A percentile compares a stretch with the other conserved stretches of the same genome.
Conservation (phyloP, 495 filamentous ascomycete species). For the Thermothielavioides terrestris region DNA sequence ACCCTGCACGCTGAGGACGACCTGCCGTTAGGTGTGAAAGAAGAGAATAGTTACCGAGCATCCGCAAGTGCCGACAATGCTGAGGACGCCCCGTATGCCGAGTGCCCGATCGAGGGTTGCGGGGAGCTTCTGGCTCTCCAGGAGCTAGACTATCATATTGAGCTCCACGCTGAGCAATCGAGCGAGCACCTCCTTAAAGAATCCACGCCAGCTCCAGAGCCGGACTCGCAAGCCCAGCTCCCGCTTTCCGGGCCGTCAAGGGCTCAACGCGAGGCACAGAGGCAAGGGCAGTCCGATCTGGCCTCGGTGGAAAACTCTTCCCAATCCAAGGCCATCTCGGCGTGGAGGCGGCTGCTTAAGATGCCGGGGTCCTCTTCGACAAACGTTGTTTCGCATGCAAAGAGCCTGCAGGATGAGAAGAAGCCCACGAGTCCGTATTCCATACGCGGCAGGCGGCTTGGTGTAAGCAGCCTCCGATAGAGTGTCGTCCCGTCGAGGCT, state of each 20-base stretch:
- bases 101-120: slow-evolving; percentile 65
- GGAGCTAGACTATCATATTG: slow-evolving; percentile 63
- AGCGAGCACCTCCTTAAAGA: slow-evolving; percentile 24
- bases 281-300: slow-evolving; percentile 7
- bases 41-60: not conserved
- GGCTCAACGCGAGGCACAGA: slow-evolving; percentile 12
- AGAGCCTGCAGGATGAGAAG: slow-evolving; percentile 3
- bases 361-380: slow-evolving; percentile 17
- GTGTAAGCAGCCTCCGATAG: slow-evolving; percentile 11
- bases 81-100: slow-evolving; percentile 43
- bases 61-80: slow-evolving; percentile 50
- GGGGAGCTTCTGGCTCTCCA: slow-evolving; percentile 53
- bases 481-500: not conserved
- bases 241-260: slow-evolving; percentile 11
- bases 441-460: slow-evolving; percentile 23
- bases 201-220: not conserved
- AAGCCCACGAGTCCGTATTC: not conserved
- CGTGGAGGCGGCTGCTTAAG: slow-evolving; percentile 19
- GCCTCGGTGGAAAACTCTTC: not conserved
- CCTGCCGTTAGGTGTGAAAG: slow-evolving; percentile 43
- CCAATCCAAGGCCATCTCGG: slow-evolving; percentile 19
- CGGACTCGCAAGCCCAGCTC: not conserved
- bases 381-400: not conserved
- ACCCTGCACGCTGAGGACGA: slow-evolving; percentile 43
- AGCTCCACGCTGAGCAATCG: slow-evolving; percentile 59